These are phyloP conservation scores for Daldinia loculata DNA, from an alignment of 495 filamentous ascomycete species.

Conservation along the genomic window DNA sequence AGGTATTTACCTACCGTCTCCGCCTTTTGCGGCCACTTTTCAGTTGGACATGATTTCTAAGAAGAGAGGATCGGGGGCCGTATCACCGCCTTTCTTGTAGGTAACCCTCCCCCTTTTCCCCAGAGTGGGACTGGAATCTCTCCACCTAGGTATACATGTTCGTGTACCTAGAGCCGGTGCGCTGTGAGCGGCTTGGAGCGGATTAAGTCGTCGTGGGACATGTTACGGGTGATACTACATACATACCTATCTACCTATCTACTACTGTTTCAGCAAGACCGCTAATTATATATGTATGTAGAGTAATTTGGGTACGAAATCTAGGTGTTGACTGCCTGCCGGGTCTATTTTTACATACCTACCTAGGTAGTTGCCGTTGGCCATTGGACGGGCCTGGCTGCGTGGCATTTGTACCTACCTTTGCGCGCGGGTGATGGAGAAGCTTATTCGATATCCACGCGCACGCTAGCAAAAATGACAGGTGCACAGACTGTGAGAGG, in stretches of 20 bases:
- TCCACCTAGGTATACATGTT: constrained; percentile 1
- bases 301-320: no score
- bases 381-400: background rate
- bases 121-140: constrained; percentile 23
- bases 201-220: background rate
- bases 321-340: background rate
- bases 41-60: background rate
- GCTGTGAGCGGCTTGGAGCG: background rate
- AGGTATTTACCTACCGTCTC: background rate
- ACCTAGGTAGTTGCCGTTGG: background rate
- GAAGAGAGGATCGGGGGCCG: background rate
- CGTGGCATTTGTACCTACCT: background rate
- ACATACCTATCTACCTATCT: no score
- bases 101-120: constrained; percentile 20
- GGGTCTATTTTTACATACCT: background rate
- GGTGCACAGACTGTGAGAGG: background rate
- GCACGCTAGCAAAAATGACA: constrained; percentile 2
- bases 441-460: constrained; percentile 29
- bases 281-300: no score
- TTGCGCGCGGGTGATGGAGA: constrained; percentile 34
- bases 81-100: constrained; percentile 11
- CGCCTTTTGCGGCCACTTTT: background rate
- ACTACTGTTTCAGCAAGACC: no score
- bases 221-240: no score
- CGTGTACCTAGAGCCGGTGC: background rate